These are phyloP conservation scores for Trichoderma guizhouense DNA, from an alignment of 2,329 filamentous ascomycete species.

Conservation along the genomic window DNA sequence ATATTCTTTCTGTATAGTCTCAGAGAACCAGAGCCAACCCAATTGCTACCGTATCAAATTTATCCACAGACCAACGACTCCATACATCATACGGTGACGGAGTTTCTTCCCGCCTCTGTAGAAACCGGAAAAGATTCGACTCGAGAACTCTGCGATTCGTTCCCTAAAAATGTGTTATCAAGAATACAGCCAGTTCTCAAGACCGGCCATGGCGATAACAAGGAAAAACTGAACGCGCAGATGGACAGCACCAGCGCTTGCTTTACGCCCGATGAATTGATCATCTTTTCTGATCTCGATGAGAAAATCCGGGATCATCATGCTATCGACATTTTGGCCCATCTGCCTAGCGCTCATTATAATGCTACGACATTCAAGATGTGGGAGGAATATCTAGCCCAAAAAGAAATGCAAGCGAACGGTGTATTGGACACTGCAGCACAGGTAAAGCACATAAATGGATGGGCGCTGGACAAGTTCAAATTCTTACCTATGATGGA, in stretches of 20 bases:
- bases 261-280: slow-evolving; percentile 39
- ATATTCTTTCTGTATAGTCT: neutral
- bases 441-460: slow-evolving; percentile 34
- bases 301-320: slow-evolving; percentile 41
- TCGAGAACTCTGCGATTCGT: slow-evolving; percentile 30
- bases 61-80: slow-evolving; percentile 2
- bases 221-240: slow-evolving; percentile 38
- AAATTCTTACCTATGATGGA: slow-evolving; percentile 57
- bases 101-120: slow-evolving; percentile 29
- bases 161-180: slow-evolving; percentile 32
- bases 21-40: neutral
- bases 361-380: slow-evolving; percentile 17
- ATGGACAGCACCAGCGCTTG: slow-evolving; percentile 52
- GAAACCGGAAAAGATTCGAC: slow-evolving; percentile 24
- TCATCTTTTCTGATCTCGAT: slow-evolving; percentile 51
- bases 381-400: slow-evolving; percentile 36
- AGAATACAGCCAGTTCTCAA: slow-evolving; percentile 34
- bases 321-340: slow-evolving; percentile 44
- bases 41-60: neutral
- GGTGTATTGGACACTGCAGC: slow-evolving; percentile 32
- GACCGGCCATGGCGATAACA: slow-evolving; percentile 31
- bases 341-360: slow-evolving; percentile 41
- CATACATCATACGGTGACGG: slow-evolving; percentile 29
- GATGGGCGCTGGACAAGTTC: slow-evolving; percentile 55
- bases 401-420: slow-evolving; percentile 35